Percentiles rank a stretch among this genome's conserved stretches.
These are phyloP conservation scores for Strobilomyces dryophilus DNA, from an alignment of 768 basidiomycete species.

Conservation along the genomic window DNA sequence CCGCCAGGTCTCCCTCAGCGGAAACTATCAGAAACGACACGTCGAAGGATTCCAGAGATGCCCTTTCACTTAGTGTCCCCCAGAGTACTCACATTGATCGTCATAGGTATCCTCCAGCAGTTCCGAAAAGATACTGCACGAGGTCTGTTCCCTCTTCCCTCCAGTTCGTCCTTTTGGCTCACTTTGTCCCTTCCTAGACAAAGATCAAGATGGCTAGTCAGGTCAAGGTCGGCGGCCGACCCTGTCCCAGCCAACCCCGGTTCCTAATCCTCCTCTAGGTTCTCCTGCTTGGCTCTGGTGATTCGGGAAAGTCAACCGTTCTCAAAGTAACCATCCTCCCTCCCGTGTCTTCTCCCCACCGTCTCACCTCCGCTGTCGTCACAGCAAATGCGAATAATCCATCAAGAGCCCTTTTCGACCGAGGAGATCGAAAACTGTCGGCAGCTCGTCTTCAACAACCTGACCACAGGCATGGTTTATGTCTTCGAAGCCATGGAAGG, in stretches of 20 bases:
- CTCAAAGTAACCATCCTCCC: conserved; percentile 55
- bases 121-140: conserved; percentile 67
- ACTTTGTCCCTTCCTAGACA: conserved; percentile 43
- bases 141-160: conserved; percentile 42
- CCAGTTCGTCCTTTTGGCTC: background rate
- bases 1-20: no score
- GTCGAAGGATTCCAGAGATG: no score
- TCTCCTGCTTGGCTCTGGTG: conserved; percentile 86
- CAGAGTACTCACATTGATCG: no score
- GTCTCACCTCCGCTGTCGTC: background rate
- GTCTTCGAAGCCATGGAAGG: conserved; percentile 88
- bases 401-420: conserved; percentile 75
- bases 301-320: conserved; percentile 90
- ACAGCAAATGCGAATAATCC: conserved; percentile 96
- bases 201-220: conserved; percentile 66
- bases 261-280: conserved; percentile 43
- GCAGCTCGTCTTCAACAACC: conserved; percentile 89
- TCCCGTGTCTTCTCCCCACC: background rate
- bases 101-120: no score
- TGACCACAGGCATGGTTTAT: conserved; percentile 79
- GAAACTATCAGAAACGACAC: no score
- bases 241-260: background rate
- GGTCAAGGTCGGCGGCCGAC: conserved; percentile 60
- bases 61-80: no score
- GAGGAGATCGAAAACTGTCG: conserved; percentile 86